Percentiles rank a stretch among this genome's conserved stretches.
phyloP scores from a whole-genome alignment of 192 early-diverging fungal genomes.

The Entomortierella beljakovae region DNA sequence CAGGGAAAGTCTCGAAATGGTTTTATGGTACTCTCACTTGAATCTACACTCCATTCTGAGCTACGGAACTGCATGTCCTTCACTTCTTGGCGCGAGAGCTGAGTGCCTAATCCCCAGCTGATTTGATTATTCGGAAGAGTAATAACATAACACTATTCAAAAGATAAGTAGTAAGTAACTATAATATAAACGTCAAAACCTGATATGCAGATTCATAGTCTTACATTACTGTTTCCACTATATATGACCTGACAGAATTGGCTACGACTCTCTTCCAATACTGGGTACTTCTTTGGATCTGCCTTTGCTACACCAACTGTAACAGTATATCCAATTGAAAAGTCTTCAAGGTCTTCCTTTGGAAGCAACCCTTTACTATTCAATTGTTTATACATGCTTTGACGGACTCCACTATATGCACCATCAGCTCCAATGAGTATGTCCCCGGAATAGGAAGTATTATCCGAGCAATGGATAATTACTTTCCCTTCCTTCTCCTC shows the following conservation, averaged over 20 bases:
- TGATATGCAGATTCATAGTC: too few relatives aligned
- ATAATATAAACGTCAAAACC: neutral
- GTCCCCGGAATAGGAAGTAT: neutral
- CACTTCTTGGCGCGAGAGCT: neutral
- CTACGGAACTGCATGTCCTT: neutral
- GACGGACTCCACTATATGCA: conserved; percentile 7
- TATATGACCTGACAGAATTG: neutral
- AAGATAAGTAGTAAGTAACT: neutral
- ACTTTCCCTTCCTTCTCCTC: conserved; percentile 7
- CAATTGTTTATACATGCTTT: conserved; percentile 13
- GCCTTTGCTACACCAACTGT: conserved; percentile 15
- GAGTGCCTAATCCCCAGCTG: conserved; percentile 7
- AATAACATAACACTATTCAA: conserved; percentile 5
- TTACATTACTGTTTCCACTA: neutral
- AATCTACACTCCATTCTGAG: neutral
- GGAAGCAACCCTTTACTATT: neutral
- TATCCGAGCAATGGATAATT: conserved; percentile 9
- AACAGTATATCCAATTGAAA: neutral
- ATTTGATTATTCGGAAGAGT: conserved; percentile 11
- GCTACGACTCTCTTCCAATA: neutral
- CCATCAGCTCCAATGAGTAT: conserved; percentile 20
- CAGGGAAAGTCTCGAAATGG: neutral
- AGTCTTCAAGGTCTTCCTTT: neutral
- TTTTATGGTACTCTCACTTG: neutral
- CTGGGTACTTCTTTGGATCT: conserved; percentile 14